Percentiles rank a stretch among this genome's conserved stretches.
phyloP scores from a whole-genome alignment of 2,329 filamentous ascomycete genomes.

The Apiospora marii region DNA sequence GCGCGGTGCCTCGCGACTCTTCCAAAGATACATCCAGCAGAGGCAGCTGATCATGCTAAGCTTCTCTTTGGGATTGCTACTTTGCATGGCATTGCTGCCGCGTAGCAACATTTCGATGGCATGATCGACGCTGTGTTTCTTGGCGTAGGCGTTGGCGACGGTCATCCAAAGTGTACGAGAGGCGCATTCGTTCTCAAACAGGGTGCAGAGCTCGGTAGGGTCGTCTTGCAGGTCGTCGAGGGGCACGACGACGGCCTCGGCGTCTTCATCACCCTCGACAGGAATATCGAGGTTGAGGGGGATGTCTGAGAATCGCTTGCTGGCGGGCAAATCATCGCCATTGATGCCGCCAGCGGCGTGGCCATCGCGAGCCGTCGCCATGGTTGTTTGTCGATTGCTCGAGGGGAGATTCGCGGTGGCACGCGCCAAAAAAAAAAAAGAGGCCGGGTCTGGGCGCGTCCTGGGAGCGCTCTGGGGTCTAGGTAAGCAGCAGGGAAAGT shows the following conservation, averaged over 20 bases:
- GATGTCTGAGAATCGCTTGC: conserved; percentile 70
- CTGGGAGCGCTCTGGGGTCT: neutral
- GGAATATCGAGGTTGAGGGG: conserved; percentile 72
- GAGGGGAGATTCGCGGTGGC: neutral
- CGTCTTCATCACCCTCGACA: conserved; percentile 69
- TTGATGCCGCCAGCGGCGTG: conserved; percentile 53
- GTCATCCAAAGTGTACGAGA: conserved; percentile 96
- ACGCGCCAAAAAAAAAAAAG: neutral
- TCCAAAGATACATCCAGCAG: conserved; percentile 91
- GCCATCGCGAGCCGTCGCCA: conserved; percentile 44
- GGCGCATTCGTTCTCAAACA: conserved; percentile 93
- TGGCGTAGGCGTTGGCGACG: conserved; percentile 95
- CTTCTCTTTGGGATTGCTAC: conserved; percentile 79
- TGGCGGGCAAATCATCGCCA: conserved; percentile 50
- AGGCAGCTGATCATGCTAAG: conserved; percentile 84
- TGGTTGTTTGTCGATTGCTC: conserved; percentile 19
- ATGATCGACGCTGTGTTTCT: conserved; percentile 92
- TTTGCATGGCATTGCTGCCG: conserved; percentile 75
- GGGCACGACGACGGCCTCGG: conserved; percentile 88
- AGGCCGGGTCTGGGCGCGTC: conserved; percentile 8
- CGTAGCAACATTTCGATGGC: conserved; percentile 77
- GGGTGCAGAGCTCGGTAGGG: conserved; percentile 90
- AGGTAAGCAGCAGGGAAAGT: neutral
- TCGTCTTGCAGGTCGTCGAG: conserved; percentile 92
- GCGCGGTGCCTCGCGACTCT: conserved; percentile 80